Evolutionary conservation across 2,329 filamentous ascomycete species (phyloP), one percentile per base, ranked within the genome.

Genomic region (Epichloe gansuensis): DNA sequence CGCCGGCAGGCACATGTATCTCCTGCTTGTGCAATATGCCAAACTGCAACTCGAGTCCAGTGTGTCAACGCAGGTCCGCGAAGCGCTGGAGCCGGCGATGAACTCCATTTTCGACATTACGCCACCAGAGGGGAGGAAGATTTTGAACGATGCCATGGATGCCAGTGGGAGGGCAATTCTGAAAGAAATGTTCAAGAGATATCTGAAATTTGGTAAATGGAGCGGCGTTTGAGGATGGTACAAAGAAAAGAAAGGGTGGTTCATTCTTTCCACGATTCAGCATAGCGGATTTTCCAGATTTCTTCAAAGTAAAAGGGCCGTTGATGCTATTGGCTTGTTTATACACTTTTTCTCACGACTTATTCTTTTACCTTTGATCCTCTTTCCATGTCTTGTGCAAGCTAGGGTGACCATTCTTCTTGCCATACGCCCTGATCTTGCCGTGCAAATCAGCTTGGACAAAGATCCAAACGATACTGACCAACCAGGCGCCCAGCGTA

Each of bases 131-230:
- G 72, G 70, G 46, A 69, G 78, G 60, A 76, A 75, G 63, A 73
- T 81, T 28, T 64, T 84, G 53, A 81, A 78, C 58, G 81, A 84
- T 57, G 72, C 72, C 31, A 72, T 84, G 66, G 81, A 84, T 61
- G 70, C 68, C 3, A 78, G 75, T 57, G 81, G 80, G 6, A 69
- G 81, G 55, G 80, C 76, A 1, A 74, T 85, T 31, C 72, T 83
- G 63, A 72, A 72, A 57, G 75, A 77, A 54, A 69, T 83, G 70
- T 82, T 76, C 56, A 77, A 74, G 60, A 70, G 75, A 63, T 85
- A 81, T 62, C 72, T 72, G 62, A 79, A 74, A 65, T 83, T 82
- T 69, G 80, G 80, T 43, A 82, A 81, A 69, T 83, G 81, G 80
- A 80, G 68, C 50, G 79, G 78, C 37, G 72, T 81, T 25, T 81